Evolutionary conservation across 129 eudicot species (phyloP), one percentile per base, ranked within the genome.

Genomic region (Flaveria ramosissima): DNA sequence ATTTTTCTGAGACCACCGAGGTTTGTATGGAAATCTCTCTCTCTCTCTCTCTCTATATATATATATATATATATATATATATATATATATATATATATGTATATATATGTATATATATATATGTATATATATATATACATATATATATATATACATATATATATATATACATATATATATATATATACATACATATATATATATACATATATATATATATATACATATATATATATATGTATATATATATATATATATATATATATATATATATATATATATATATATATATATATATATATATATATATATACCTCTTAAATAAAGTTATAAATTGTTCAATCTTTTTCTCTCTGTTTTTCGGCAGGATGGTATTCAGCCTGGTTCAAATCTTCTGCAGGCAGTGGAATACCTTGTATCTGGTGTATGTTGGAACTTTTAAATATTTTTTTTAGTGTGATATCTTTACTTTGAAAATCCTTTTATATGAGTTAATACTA

Each of bases 391-490:
- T 85, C 81, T 95, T 67, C 83, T 95, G 73, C 86, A 84, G 80
- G 97, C 99, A 53, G 88, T 95, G 72, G 99, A 89, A 82, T 82
- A 85, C 59, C 99, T 95, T 92, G 96, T 95, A 52, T 89, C 92
- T 55, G 99, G 95, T 89, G 97, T 92, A 84, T 70, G 83, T 78
- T 48, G 21, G 59, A 50, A 59, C 69, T 14, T 48, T 6, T 41
- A 66, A 8, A 11, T 26, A 0, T 60, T 60, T 11, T 39, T 68
- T 42, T 60, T 62, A 62, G 68, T 32, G 27, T 30, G 14, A 62
- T 27, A 62, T 62, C 17, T 27, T 15, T 2, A 56, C 62, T 6
- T 52, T 20, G 19, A 17, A 17, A 56, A 56, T 19, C 27, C 24
- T 56, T 56, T 9, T 19, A 19, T 19, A 20, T 20, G 62, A 19